phyloP scores from a whole-genome alignment of 805 yeast genomes.

The Sugiyamaella floridensis region DNA sequence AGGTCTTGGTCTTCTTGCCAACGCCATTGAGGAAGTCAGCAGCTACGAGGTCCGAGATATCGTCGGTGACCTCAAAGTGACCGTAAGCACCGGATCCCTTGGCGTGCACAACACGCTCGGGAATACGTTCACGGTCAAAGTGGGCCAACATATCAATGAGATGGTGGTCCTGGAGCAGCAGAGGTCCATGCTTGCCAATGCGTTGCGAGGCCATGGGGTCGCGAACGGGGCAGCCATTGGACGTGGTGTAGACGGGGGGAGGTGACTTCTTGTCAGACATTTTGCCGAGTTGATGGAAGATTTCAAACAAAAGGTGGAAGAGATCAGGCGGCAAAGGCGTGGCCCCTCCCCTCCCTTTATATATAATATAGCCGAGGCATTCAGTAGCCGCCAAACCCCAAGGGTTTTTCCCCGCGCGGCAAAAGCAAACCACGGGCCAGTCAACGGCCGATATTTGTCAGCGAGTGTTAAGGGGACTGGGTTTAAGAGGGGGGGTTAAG shows the following conservation, averaged over 20 bases:
- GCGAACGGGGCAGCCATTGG: slow-evolving; percentile 50
- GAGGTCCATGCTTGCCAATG: slow-evolving; percentile 51
- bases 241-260: slow-evolving; percentile 36
- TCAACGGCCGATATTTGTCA: background rate
- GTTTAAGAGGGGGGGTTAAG: background rate
- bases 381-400: background rate
- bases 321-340: background rate
- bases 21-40: slow-evolving; percentile 54
- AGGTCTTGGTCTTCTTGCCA: slow-evolving; percentile 72
- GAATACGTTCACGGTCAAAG: slow-evolving; percentile 58
- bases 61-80: slow-evolving; percentile 52
- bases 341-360: background rate
- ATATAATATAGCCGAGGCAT: background rate
- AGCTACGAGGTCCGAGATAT: slow-evolving; percentile 43
- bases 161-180: slow-evolving; percentile 52
- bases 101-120: slow-evolving; percentile 64
- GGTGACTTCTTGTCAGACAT: slow-evolving; percentile 12
- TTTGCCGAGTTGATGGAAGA: background rate
- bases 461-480: background rate
- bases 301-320: background rate
- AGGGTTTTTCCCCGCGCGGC: background rate
- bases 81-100: slow-evolving; percentile 62
- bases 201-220: slow-evolving; percentile 50
- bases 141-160: slow-evolving; percentile 50
- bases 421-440: background rate